Conservation (phyloP, 2,329 filamentous ascomycete genomes). For the Ceratocystis lukuohia region DNA sequence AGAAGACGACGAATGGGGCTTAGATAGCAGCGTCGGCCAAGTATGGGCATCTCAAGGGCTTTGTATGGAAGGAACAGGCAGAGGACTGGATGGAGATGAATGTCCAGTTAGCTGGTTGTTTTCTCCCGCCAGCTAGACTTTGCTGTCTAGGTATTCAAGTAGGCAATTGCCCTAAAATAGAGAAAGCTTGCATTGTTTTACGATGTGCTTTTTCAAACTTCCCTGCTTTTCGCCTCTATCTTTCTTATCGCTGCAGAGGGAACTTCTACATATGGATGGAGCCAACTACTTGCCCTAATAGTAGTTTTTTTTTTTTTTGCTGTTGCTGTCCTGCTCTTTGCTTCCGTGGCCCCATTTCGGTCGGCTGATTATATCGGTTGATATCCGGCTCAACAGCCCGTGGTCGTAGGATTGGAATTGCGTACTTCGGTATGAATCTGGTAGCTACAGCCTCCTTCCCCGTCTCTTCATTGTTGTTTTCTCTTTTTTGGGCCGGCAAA, state of each 20-base stretch:
- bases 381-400: neutral
- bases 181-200: neutral
- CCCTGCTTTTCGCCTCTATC: no score
- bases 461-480: neutral
- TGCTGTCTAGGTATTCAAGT: neutral
- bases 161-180: neutral
- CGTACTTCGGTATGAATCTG: neutral
- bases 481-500: no score
- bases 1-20: neutral
- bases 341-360: neutral
- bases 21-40: neutral
- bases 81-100: no score
- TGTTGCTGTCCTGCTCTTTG: neutral
- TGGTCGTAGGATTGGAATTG: neutral
- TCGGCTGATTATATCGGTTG: neutral
- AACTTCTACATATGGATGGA: neutral
- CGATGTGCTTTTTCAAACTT: neutral
- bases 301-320: neutral
- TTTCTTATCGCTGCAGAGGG: neutral
- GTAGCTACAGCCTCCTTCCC: neutral
- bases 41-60: neutral
- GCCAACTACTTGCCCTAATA: neutral
- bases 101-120: no score
- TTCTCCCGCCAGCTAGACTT: neutral
- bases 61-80: no score